phyloP scores from a whole-genome alignment of 176 grass and related monocot species.

The Carex cristatella region DNA sequence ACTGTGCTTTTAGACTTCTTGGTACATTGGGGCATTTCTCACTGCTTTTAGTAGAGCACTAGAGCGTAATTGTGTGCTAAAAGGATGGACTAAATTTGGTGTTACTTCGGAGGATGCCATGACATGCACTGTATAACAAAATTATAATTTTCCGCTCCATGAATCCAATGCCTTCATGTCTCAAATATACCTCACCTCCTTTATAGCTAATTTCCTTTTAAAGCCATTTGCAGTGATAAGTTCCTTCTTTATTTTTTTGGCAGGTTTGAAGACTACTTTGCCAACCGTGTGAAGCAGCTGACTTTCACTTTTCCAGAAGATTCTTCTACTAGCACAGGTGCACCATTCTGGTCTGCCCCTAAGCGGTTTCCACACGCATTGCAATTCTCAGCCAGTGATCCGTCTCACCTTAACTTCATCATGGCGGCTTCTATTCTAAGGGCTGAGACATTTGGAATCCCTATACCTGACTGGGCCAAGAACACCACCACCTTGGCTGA shows the following conservation, averaged over 20 bases:
- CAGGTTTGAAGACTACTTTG: slow-evolving; percentile 86
- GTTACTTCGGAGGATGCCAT: background rate
- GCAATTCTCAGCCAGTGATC: slow-evolving; percentile 53
- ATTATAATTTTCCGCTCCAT: background rate
- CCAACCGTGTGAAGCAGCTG: slow-evolving; percentile 68
- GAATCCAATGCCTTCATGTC: background rate
- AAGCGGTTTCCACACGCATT: slow-evolving; percentile 56
- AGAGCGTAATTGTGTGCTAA: background rate
- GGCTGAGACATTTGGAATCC: slow-evolving; percentile 53
- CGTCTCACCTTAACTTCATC: slow-evolving; percentile 56
- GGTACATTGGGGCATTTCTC: background rate
- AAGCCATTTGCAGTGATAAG: slow-evolving; percentile 10
- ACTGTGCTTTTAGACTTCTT: background rate
- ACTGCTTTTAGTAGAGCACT: background rate
- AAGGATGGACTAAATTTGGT: background rate
- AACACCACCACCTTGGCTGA: slow-evolving; percentile 30
- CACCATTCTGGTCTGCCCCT: slow-evolving; percentile 81
- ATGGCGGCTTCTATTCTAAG: slow-evolving; percentile 63
- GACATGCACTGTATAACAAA: background rate
- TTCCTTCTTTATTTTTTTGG: background rate
- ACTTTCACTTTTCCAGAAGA: slow-evolving; percentile 77
- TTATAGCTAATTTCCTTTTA: background rate
- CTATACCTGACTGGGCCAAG: slow-evolving; percentile 57
- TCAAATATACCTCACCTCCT: background rate
- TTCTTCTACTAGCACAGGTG: slow-evolving; percentile 52